Base-by-base conservation (phyloP, 202 grass and related monocot species). In the Panicum hallii region DNA sequence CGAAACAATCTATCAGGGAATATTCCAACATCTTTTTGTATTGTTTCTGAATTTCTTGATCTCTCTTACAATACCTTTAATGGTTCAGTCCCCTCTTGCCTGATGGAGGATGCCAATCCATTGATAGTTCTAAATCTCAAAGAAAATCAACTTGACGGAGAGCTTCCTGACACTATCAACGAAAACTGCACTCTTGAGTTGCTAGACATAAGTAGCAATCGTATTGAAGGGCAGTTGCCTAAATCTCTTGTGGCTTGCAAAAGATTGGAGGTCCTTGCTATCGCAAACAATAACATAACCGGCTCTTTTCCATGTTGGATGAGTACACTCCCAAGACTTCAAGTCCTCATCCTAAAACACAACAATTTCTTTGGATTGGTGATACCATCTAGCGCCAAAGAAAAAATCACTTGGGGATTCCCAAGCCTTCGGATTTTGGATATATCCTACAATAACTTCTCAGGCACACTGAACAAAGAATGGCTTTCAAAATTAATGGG, bases 301-400 rank as follows among this genome's bases (percentile, higher is more conserved):
- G 93, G 52, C 46, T 46, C 36, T 1, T 95, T 95, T 75, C 93
- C 93, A 19, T 89, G 81, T 19, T 94, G 86, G 84, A 49, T 91
- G 42, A 47, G 58, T 52, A 46, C 63, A 28, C 65, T 88, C 45
- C 46, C 57, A 20, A 46, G 3, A 16, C 77, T 91, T 9, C 57
- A 77, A 49, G 67, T 91, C 2, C 66, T 91, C 26, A 28, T 85
- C 20, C 42, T 88, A 3, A 79, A 75, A 7, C 36, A 60, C 4
- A 88, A 91, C 20, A 64, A 66, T 6, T 82, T 88, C 2, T 38
- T 66, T 74, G 82, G 85, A 17, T 2, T 5, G 2, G 19, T 78
- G 0, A 8, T 8, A 30, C 61, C 53, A 28, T 81, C 63, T 75
- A 9, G 38, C 50, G 4, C 20, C 5, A 64, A 19, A 32, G 6